Percentiles rank a stretch among this genome's conserved stretches.
phyloP scores from a whole-genome alignment of 164 flowering plant genomes.

The Kingdonia uniflora region DNA sequence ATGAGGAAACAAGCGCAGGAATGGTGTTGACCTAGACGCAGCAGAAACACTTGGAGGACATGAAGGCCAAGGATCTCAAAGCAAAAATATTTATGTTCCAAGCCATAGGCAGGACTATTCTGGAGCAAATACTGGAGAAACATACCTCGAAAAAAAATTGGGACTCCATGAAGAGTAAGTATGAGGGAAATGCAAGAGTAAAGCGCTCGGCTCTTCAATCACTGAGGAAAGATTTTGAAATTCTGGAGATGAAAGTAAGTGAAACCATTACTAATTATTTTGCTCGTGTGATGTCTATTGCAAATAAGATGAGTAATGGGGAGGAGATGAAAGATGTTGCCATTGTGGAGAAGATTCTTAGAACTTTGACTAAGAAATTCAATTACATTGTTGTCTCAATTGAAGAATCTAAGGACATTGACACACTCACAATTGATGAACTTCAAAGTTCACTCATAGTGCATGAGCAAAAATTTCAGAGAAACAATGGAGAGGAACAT shows the following conservation, averaged over 20 bases:
- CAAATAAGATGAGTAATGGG: constrained; percentile 4
- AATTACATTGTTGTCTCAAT: constrained; percentile 1
- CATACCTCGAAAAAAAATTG: constrained; percentile 4
- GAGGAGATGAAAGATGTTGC: neutral
- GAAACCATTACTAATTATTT: neutral
- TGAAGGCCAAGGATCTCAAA: constrained; percentile 4
- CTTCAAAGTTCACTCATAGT: neutral
- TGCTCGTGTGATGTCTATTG: neutral
- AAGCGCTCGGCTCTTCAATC: neutral
- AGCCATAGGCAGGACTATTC: neutral
- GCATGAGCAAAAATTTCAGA: neutral
- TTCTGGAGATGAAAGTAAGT: neutral
- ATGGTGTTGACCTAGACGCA: no score
- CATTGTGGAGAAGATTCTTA: constrained; percentile 5
- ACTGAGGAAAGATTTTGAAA: neutral
- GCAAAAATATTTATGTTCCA: constrained; percentile 2
- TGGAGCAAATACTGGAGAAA: neutral
- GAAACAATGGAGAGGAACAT: no score
- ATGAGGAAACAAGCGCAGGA: no score
- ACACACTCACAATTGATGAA: neutral
- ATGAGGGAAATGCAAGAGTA: neutral
- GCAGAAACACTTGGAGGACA: neutral
- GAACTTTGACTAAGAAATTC: neutral
- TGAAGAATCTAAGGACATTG: neutral
- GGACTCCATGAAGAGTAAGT: constrained; percentile 5